Evolutionary conservation across 306 rosid species (phyloP), one percentile per base, ranked within the genome.

Genomic region (Hylodesmum podocarpum): DNA sequence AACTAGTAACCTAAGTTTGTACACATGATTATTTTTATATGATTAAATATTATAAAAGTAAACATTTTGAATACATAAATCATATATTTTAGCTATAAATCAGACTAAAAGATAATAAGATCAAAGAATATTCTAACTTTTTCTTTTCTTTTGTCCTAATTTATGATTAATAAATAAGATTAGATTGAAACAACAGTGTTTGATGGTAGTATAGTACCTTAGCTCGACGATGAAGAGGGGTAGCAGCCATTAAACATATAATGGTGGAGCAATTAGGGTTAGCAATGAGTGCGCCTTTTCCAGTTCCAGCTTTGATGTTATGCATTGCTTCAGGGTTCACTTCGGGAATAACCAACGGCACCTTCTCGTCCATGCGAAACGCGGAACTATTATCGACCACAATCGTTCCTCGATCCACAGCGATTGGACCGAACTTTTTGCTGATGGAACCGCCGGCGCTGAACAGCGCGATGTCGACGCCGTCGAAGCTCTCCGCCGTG

Each of bases 201-300:
- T n/a, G n/a, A n/a, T n/a, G n/a, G n/a, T n/a, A n/a, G n/a, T n/a
- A n/a, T n/a, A n/a, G n/a, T n/a, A 95, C 99, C 97, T 91, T 92
- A 5, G 99, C 89, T 14, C 80, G 89, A 37, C 93, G 94, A 87
- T 95, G 99, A 51, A 95, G 94, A 70, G 99, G 99, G 2, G 99
- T 95, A 44, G 93, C 99, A 28, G 96, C 99, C 94, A 95, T 72
- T 75, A 95, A 89, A 77, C 99, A 95, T 46, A 95, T 92, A 49
- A 95, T 95, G 40, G 99, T 95, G 18, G 99, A 92, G 88, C 99
- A 95, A 88, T 95, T 95, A 11, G 99, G 99, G 82, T 95, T 95
- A 0, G 99, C 97, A 47, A 95, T 91, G 11, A 95, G 88, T 0
- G 94, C 93, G 12, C 99, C 99, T 61, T 89, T 91, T 9, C 97